phyloP scores from a whole-genome alignment of 177 flowering plant genomes.

The Vitis hybrid region DNA sequence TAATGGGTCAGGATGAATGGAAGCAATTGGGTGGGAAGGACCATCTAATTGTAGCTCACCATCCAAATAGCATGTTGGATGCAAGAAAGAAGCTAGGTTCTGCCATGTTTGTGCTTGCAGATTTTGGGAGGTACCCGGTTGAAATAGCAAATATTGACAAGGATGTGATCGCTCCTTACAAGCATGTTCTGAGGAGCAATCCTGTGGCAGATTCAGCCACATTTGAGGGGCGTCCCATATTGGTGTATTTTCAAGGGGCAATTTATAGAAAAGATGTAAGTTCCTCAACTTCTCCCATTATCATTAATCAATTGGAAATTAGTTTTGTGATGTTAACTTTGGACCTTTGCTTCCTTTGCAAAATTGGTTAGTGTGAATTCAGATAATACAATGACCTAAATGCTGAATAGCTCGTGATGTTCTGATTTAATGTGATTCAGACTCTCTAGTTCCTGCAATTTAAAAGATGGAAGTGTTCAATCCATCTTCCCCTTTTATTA shows the following conservation, averaged over 20 bases:
- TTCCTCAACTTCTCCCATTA: constrained; percentile 7
- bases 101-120: constrained; percentile 86
- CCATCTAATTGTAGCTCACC: constrained; percentile 85
- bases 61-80: constrained; percentile 82
- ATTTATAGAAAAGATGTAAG: constrained; percentile 93
- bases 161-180: constrained; percentile 88
- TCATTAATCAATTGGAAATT: not conserved
- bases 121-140: constrained; percentile 78
- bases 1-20: constrained; percentile 66
- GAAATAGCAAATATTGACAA: constrained; percentile 67
- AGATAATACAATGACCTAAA: not conserved
- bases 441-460: not conserved
- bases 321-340: not conserved
- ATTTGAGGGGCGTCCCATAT: constrained; percentile 50
- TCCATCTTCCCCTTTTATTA: not conserved
- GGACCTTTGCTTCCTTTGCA: no score
- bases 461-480: not conserved
- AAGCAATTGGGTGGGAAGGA: constrained; percentile 58
- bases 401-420: not conserved
- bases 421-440: not conserved
- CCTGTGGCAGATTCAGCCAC: constrained; percentile 36
- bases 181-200: constrained; percentile 55
- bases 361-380: not conserved
- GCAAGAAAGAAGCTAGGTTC: constrained; percentile 65
- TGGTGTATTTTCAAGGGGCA: constrained; percentile 84